A percentile compares a stretch with the other conserved stretches of the same genome.
Evolutionary conservation across 768 basidiomycete genomes (phyloP).

Genomic region (Russula sp.): DNA sequence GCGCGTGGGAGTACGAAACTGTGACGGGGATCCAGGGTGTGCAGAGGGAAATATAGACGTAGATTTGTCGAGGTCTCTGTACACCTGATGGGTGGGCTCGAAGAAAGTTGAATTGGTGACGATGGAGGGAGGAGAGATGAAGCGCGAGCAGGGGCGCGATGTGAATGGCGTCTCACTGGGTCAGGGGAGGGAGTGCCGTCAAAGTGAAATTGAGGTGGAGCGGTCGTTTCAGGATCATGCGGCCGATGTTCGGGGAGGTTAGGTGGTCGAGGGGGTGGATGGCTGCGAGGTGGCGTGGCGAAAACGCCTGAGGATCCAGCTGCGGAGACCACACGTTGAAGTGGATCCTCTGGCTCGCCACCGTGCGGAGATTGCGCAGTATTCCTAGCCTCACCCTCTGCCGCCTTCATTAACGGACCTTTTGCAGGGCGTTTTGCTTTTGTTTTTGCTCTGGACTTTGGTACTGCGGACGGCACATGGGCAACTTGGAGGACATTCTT

Average conservation of each 20-base stretch:
- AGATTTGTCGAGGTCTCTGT: background rate
- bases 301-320: conserved; percentile 10
- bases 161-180: conserved; percentile 17
- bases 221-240: conserved; percentile 18
- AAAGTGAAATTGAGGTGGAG: conserved; percentile 15
- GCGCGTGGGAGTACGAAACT: conserved; percentile 27
- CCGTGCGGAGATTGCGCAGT: background rate
- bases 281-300: conserved; percentile 24
- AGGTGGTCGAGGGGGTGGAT: conserved; percentile 18
- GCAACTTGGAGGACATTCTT: conserved; percentile 1
- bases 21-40: conserved; percentile 17
- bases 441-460: conserved; percentile 19
- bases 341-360: conserved; percentile 1
- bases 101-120: conserved; percentile 22
- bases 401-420: background rate
- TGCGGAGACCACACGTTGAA: conserved; percentile 8
- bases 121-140: conserved; percentile 21
- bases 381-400: conserved; percentile 1
- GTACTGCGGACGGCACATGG: background rate
- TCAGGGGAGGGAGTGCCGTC: conserved; percentile 25
- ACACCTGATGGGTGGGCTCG: conserved; percentile 7
- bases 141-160: background rate
- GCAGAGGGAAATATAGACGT: conserved; percentile 11
- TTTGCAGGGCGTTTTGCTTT: conserved; percentile 17
- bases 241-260: conserved; percentile 22